Evolutionary conservation across 2,329 filamentous ascomycete genomes (phyloP), one percentile per base, ranked within the genome.

Genomic region (Pestalotiopsis sp.): DNA sequence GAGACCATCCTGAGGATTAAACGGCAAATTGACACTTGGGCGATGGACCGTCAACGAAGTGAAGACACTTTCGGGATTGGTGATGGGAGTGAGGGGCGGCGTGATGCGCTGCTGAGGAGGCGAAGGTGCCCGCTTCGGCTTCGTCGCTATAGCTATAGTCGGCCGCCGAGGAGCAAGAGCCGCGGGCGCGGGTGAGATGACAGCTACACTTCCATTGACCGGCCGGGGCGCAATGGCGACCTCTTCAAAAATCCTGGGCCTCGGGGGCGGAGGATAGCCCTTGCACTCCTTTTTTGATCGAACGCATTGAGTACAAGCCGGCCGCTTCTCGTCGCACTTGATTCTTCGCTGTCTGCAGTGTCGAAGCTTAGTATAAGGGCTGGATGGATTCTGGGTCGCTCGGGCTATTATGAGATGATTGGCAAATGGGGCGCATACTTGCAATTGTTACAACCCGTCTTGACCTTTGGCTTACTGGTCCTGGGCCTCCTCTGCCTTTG

Each of bases 381-480:
- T 57, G 38, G 63, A 66, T 59, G 71, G 66, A 27, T 60, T 41
- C 68, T 74, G 73, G 20, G 2, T 52, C 17, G 6, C 49, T 36
- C 31, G 45, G 9, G 45, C n/a, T 20, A 52, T 52, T 52, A 52
- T n/a, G 17, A 52, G 20, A 9, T n/a, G 17, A n/a, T 52, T 52
- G 31, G 59, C 14, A 14, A 38, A n/a, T 25, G 57, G 27, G 13
- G 59, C 67, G 84, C 89, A 77, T 83, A 91, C 89, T 91, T 91
- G 89, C 89, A 92, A 77, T 88, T 90, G 73, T 83, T 84, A 78
- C 90, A 91, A 56, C 89, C 89, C 1, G 89, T 91, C 80, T 90
- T 91, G 71, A 90, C 89, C 76, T 91, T 91, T 14, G 87, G 86
- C 72, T 83, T 86, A 76, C 87, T 89, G 36, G 82, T 85, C 67